Conservation (phyloP, 495 filamentous ascomycete species). For the Penicillium soppii region DNA sequence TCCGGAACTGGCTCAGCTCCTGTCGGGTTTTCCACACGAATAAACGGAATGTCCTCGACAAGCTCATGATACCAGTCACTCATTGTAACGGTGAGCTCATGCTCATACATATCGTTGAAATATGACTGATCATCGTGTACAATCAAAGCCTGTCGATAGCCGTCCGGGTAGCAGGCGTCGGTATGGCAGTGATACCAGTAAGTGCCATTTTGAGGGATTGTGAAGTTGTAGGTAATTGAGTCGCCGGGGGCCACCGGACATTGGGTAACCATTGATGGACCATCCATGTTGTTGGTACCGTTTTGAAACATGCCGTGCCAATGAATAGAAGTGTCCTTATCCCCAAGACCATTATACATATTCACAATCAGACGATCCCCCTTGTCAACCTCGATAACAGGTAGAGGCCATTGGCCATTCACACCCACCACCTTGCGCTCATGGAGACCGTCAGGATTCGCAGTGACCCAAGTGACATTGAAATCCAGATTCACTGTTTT, state of each 20-base stretch:
- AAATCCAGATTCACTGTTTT: constrained; percentile 74
- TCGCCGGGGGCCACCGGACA: constrained; percentile 64
- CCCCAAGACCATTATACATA: constrained; percentile 68
- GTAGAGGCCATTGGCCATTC: constrained; percentile 78
- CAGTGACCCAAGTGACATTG: constrained; percentile 75
- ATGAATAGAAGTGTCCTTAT: constrained; percentile 69
- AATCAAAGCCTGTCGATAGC: constrained; percentile 68
- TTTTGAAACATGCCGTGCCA: constrained; percentile 80
- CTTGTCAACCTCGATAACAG: constrained; percentile 63
- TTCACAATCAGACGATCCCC: constrained; percentile 73
- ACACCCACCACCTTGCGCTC: constrained; percentile 73
- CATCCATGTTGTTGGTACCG: constrained; percentile 72
- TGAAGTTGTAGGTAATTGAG: constrained; percentile 74
- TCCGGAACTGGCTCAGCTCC: constrained; percentile 56
- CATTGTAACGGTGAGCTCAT: constrained; percentile 48
- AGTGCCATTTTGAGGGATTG: constrained; percentile 70
- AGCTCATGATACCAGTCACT: constrained; percentile 64
- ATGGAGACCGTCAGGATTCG: constrained; percentile 72
- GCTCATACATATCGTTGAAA: constrained; percentile 61
- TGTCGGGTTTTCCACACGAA: constrained; percentile 48
- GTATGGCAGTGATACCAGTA: constrained; percentile 85
- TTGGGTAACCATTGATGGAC: constrained; percentile 65
- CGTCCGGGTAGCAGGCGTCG: constrained; percentile 71
- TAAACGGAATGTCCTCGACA: constrained; percentile 45
- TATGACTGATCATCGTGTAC: constrained; percentile 65